Percentiles rank a stretch among this genome's conserved stretches.
Conservation (phyloP, 345 rosid species). For the Orychophragmus violaceus region DNA sequence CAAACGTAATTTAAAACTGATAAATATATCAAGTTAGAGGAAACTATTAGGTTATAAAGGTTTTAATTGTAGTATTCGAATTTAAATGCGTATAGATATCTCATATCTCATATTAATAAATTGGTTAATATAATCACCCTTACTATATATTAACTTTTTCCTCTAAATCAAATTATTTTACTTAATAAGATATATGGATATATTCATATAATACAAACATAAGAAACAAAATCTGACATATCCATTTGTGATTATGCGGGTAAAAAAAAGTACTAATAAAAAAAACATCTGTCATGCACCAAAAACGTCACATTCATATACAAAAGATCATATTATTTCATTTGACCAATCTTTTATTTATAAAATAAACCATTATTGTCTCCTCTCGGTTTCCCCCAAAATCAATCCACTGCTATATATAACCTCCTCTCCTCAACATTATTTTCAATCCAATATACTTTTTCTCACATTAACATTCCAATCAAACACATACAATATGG, state of each 20-base stretch:
- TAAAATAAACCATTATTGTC: constrained; percentile 17
- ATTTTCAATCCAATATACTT: constrained; percentile 10
- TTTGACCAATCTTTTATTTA: constrained; percentile 19
- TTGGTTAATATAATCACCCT: neutral
- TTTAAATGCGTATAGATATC: neutral
- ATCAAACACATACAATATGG: constrained; percentile 36
- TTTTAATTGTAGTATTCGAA: neutral
- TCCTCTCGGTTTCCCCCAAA: neutral
- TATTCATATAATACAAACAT: neutral
- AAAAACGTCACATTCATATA: constrained; percentile 26
- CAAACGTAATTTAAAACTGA: no score
- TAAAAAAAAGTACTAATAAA: neutral
- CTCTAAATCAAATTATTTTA: neutral
- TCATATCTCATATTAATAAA: neutral
- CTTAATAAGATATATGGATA: neutral
- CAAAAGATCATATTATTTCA: constrained; percentile 6
- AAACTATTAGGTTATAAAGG: no score
- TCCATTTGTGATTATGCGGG: constrained; percentile 19
- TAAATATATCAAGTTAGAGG: no score
- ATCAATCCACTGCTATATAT: constrained; percentile 23
- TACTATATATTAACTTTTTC: neutral
- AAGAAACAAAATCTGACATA: constrained; percentile 31
- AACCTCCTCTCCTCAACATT: constrained; percentile 6
- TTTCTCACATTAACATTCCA: neutral
- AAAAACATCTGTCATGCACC: constrained; percentile 35